Evolutionary conservation across 2,329 filamentous ascomycete species (phyloP), one percentile per base, ranked within the genome.

Genomic region (Arachnopeziza araneosa): DNA sequence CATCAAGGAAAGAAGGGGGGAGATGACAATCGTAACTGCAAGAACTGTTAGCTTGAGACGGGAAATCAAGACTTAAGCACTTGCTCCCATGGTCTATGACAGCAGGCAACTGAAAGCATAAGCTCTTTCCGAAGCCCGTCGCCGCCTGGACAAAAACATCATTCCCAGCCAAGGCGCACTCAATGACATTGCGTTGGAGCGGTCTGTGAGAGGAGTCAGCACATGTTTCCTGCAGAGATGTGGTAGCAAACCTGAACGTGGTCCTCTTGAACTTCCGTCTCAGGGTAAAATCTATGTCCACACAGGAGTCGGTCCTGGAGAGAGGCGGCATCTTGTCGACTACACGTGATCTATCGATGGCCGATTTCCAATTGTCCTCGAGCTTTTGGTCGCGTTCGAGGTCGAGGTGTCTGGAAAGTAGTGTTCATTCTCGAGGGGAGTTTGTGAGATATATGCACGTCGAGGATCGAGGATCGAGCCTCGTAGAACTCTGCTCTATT

Each of bases 61-160:
- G 17, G 21, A 21, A 14, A 19, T 49, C 19, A 44, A 52, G 50
- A 19, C 8, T 32, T 14, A 32, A 22, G 19, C 17, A 55, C 67
- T 64, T 63, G 92, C 90, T 91, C 65, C 93, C 93, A 73, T 87
- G 85, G 69, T 93, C 89, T 59, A 96, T 87, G 32, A 97, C 86
- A 24, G 93, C 93, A 9, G 93, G 93, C 1, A 97, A 80, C 73
- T 97, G 93, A 72, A 93, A 97, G 76, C 93, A 97, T 57, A 97
- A 75, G 70, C 91, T 96, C 75, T 97, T 97, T 50, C 93, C 93
- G 73, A 97, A 97, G 10, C 88, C 91, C 2, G 90, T 93, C 58
- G 90, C 90, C 53, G 93, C 93, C 75, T 97, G 93, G 0, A 98
- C 83, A 71, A 96, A 97, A 51, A 98, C 89, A 86, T 98, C 93